Evolutionary conservation across 805 yeast genomes (phyloP), one percentile per base, ranked within the genome.

Genomic region (Barnettozyma pratensis): DNA sequence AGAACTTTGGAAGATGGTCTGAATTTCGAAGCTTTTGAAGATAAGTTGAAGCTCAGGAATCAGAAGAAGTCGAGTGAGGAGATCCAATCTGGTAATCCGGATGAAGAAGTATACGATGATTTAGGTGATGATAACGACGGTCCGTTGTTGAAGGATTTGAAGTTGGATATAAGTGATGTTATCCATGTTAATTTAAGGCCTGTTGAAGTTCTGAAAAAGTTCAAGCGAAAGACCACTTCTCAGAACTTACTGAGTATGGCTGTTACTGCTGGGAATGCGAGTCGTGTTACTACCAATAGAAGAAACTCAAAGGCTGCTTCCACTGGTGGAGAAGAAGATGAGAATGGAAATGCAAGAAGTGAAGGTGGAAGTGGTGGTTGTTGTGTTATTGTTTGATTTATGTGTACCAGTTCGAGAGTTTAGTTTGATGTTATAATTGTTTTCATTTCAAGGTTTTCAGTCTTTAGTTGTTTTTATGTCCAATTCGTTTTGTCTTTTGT

Each of bases 131-230:
- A 42, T n/a, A 25, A 28, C 4, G 41, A 28, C 1, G 45, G 40
- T 1, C 19, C 34, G 4, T 27, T 8, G 8, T 14, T 55, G 31
- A 34, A 36, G 5, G 53, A 55, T 4, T 48, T 62, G 39, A 56
- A 51, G 9, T 32, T 61, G 31, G 44, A 52, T 5, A 19, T 55
- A 7, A 62, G 62, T 45, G 56, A 55, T 36, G 56, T 65, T 12
- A 54, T 67, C 7, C 70, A 66, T 51, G 59, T 66, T 42, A 55
- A 58, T 27, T 51, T 59, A 11, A 56, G 60, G 58, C 70, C 70
- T 1, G 48, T 54, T 14, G 54, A 53, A n/a, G 10, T 32, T 19
- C 27, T 45, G 28, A 45, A 43, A 4, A 38, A 32, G n/a, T 32
- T 31, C 4, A 38, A 41, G 25, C 19, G 29, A 9, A 44, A 42